Evolutionary conservation across 202 grass and related monocot species (phyloP).

Genomic region (Setaria viridis): DNA sequence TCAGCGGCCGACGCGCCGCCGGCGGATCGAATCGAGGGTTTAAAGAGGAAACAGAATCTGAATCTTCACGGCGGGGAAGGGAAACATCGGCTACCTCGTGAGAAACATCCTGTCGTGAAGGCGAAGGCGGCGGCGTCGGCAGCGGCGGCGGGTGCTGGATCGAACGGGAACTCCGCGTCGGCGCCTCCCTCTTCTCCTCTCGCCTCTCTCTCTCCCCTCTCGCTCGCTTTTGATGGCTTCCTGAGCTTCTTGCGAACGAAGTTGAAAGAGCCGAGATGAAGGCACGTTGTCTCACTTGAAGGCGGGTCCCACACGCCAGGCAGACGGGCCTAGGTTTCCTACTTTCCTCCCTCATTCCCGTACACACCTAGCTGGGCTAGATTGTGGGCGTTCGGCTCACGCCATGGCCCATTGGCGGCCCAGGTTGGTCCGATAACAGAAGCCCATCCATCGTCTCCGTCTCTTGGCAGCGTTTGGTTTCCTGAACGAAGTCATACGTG

Average conservation of each 20-base stretch:
- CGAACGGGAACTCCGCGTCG: not conserved
- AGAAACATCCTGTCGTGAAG: conserved; percentile 64
- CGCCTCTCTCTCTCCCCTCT: not conserved
- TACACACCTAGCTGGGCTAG: too few species aligned
- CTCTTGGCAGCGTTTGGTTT: too few species aligned
- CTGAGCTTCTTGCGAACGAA: conserved; percentile 50
- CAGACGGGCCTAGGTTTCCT: too few species aligned
- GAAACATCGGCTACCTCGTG: conserved; percentile 63
- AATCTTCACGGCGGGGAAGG: not conserved
- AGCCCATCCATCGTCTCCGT: too few species aligned
- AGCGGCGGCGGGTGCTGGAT: not conserved
- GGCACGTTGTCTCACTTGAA: not conserved
- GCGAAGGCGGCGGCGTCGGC: not conserved
- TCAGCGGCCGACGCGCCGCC: not conserved
- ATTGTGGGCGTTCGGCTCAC: too few species aligned
- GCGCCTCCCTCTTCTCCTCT: not conserved
- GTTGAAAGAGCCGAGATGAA: conserved; percentile 15
- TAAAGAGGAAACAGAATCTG: not conserved
- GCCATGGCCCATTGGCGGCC: too few species aligned
- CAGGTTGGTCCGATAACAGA: too few species aligned
- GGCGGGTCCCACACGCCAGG: not conserved
- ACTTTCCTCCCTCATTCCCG: too few species aligned
- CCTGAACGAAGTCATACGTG: too few species aligned
- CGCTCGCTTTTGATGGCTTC: not conserved
- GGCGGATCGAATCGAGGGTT: not conserved